Base-by-base conservation (phyloP, 2,329 filamentous ascomycete species). In the Xylariales sp. region DNA sequence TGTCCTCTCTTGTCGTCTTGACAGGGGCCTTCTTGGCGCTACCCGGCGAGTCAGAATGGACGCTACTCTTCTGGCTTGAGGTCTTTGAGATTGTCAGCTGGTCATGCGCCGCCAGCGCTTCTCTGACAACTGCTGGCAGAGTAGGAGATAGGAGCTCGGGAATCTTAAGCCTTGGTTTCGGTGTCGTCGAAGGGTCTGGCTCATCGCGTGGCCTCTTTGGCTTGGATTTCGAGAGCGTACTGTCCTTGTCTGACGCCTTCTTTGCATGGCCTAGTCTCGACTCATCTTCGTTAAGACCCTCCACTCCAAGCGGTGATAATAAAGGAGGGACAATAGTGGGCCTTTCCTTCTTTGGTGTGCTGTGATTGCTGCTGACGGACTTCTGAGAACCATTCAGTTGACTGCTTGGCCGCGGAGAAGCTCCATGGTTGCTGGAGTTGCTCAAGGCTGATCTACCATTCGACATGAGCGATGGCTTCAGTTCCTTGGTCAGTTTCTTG, bases 121-220 rank as follows among this genome's bases (percentile, higher is more conserved):
- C 69, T 46, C 79, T 73, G 0, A 80, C 59, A 14, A 70, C 55
- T 0, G 72, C 62, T 1, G 76, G 76, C 5, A 80, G 55, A 0
- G 75, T 80, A 0, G 76, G 76, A 1, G 76, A 80, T 9, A 80
- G 61, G 5, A 80, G 60, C 0, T 68, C 61, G 1, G 75, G 76
- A 19, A 79, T 56, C 34, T 60, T 61, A 7, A 57, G 24, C 0
- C 63, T 55, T 1, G 61, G 54, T 37, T 55, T 67, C 15, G 51
- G 49, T 22, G 43, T 55, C 48, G 52, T 51, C 32, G 53, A 50
- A 11, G 53, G 48, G 40, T 62, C 46, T 45, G 47, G 44, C 45
- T 58, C 43, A 53, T 63, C 38, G 44, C 55, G 41, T 27, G 11
- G 54, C 55, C 46, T 57, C 48, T 59, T 60, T 8, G 39, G 24